These are phyloP conservation scores for Zygnema circumcarinatum DNA, from an alignment of 139 green algal genomes.

Conservation along the genomic window DNA sequence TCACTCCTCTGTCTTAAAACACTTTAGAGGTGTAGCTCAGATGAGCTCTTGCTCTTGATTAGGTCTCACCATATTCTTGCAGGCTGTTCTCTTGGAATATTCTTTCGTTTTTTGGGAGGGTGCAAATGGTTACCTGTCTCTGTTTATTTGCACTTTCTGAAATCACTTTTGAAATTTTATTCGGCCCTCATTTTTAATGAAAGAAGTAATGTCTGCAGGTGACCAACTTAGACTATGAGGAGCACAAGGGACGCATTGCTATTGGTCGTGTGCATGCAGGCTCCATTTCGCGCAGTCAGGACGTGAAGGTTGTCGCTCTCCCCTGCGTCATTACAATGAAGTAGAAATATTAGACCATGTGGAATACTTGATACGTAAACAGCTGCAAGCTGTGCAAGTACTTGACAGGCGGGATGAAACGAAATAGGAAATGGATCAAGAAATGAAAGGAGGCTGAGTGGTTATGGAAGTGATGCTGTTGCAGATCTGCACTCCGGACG, in stretches of 20 bases:
- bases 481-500: constrained; percentile 52
- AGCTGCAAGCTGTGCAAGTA: constrained; percentile 4
- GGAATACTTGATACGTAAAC: not conserved
- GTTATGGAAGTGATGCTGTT: no score
- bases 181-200: not conserved
- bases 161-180: no score
- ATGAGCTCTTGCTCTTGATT: not conserved
- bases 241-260: constrained; percentile 82
- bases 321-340: constrained; percentile 17
- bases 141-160: not conserved
- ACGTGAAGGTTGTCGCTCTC: constrained; percentile 60
- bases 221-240: constrained; percentile 65
- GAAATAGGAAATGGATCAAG: no score
- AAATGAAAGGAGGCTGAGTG: no score
- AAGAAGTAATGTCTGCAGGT: constrained; percentile 10
- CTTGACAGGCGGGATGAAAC: not conserved
- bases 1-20: not conserved
- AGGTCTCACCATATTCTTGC: not conserved
- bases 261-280: constrained; percentile 80
- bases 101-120: constrained; percentile 19
- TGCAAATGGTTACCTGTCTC: no score
- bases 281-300: constrained; percentile 74
- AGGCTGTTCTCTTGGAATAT: not conserved
- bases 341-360: not conserved
- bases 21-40: not conserved